Conservation (phyloP, 2,329 filamentous ascomycete genomes). For the Diaporthe citriasiana region DNA sequence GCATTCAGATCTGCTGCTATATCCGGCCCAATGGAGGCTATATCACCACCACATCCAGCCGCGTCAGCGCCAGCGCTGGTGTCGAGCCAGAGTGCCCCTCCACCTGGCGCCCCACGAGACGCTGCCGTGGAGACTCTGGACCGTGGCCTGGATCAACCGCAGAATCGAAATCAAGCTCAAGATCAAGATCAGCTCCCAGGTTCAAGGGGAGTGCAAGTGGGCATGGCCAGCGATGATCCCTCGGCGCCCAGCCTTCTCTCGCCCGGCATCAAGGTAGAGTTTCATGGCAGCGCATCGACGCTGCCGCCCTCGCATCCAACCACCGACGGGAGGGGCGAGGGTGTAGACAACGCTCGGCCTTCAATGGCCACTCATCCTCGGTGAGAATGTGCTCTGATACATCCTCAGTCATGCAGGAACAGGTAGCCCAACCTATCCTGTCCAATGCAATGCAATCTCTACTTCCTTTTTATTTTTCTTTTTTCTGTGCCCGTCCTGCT, state of each 20-base stretch:
- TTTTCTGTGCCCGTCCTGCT: background rate
- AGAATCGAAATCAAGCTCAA: background rate
- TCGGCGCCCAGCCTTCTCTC: slow-evolving; percentile 50
- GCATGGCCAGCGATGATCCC: slow-evolving; percentile 15
- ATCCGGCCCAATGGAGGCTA: slow-evolving; percentile 24
- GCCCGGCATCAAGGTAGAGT: slow-evolving; percentile 56
- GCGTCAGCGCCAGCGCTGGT: slow-evolving; percentile 24
- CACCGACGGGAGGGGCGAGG: background rate
- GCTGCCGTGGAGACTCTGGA: slow-evolving; percentile 3
- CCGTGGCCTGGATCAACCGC: background rate
- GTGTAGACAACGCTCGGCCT: slow-evolving; percentile 49
- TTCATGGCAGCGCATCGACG: slow-evolving; percentile 46
- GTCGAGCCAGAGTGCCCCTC: slow-evolving; percentile 34
- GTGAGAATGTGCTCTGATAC: slow-evolving; percentile 53
- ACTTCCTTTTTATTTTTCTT: background rate
- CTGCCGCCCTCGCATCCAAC: slow-evolving; percentile 39
- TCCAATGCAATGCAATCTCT: background rate
- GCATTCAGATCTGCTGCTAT: background rate
- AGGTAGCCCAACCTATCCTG: slow-evolving; percentile 30
- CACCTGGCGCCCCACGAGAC: background rate
- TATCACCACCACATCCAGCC: background rate
- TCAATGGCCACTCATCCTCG: slow-evolving; percentile 53
- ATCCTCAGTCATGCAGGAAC: background rate
- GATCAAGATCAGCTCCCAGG: background rate
- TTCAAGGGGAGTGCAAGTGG: slow-evolving; percentile 13